A percentile compares a stretch with the other conserved stretches of the same genome.
Conservation (phyloP, 352 stramenopile genomes). For the Synura sp. region DNA sequence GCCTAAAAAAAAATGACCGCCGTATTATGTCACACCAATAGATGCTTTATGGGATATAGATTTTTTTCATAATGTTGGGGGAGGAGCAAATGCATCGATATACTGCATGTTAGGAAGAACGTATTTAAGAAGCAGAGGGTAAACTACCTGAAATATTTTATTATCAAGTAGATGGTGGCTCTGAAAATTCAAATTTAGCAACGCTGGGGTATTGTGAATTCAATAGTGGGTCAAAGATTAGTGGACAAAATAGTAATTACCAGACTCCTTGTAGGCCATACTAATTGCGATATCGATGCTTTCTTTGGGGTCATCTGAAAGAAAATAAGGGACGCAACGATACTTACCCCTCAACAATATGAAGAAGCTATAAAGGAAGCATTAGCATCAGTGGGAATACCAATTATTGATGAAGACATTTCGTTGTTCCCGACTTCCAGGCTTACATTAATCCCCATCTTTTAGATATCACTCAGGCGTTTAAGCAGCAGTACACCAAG, state of each 20-base stretch:
- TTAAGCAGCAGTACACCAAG: too few relatives aligned
- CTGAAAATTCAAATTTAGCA: not conserved
- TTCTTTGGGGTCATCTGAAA: not conserved
- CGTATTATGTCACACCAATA: too few relatives aligned
- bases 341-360: not conserved
- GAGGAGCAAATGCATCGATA: not conserved
- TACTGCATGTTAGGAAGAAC: not conserved
- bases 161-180: constrained; percentile 34
- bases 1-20: too few relatives aligned
- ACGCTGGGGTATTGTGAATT: not conserved
- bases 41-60: too few relatives aligned
- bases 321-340: not conserved
- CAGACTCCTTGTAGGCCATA: constrained; percentile 5
- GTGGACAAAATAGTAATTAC: not conserved
- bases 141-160: not conserved
- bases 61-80: not conserved
- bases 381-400: not conserved
- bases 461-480: too few relatives aligned
- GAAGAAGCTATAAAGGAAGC: constrained; percentile 1
- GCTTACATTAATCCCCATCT: not conserved
- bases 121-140: not conserved
- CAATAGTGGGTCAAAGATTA: not conserved
- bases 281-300: constrained; percentile 29
- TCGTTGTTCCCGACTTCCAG: not conserved
- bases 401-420: not conserved